Evolutionary conservation across 148 eudicot genomes (phyloP), one percentile per base, ranked within the genome.

Genomic region (Chenopodium suecicum): DNA sequence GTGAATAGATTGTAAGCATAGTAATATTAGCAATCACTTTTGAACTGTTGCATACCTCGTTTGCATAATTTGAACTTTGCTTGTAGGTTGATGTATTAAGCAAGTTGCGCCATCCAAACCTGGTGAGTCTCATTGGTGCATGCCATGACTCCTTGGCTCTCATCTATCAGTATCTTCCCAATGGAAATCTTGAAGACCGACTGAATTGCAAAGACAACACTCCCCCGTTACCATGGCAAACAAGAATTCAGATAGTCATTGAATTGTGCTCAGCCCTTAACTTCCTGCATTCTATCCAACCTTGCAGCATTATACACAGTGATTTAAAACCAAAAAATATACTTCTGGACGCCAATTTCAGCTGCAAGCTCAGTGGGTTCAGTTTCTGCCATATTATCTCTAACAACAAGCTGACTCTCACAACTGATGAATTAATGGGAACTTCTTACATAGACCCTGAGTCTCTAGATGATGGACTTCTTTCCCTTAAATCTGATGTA

Each of bases 181-280:
- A 90, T 17, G 98, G 98, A 86, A 92, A 91, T 91, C 98, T 95
- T 34, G 98, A 92, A 79, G 98, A 95, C 78, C 91, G 97, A 44
- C 93, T 95, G 27, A 77, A 10, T 78, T 93, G 98, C 86, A 92
- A 85, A 83, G 87, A 87, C 81, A 92, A 1, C 12, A 92, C 81
- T 80, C 89, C 62, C 89, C 92, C 98, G 1, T 82, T 95, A 54
- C 86, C 98, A 46, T 93, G 97, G 98, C 90, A 91, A 87, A 86
- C 91, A 50, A 87, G 98, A 52, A 87, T 93, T 50, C 92, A 89
- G 37, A 91, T 95, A 64, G 92, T 90, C 41, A 82, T 92, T 1
- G 97, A 95, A 84, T 76, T 95, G 12, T 93, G 98, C 86, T 92
- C 94, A 23, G 93, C 85, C 70, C 98, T 95, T 80, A 80, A 91